A percentile compares a stretch with the other conserved stretches of the same genome.
phyloP scores from a whole-genome alignment of 1,284 basidiomycete genomes.

The Fomitopsis pinicola region DNA sequence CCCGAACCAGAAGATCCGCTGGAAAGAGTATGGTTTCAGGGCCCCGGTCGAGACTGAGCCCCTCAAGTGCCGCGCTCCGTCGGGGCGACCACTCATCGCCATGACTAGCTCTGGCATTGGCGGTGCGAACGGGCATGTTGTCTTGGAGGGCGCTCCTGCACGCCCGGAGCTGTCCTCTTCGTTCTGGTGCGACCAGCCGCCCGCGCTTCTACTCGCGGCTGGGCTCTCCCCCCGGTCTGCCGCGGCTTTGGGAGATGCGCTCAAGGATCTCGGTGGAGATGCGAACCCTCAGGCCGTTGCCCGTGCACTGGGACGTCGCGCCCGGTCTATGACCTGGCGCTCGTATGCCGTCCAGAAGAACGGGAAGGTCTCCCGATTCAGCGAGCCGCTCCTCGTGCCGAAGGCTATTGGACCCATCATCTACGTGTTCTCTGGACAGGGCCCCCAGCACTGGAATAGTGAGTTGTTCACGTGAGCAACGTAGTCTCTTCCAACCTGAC shows the following conservation, averaged over 20 bases:
- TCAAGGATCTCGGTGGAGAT: slow-evolving; percentile 26
- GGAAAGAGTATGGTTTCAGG: slow-evolving; percentile 29
- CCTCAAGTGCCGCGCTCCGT: slow-evolving; percentile 31
- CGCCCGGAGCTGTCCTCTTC: not conserved
- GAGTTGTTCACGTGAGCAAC: not conserved
- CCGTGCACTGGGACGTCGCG: slow-evolving; percentile 18
- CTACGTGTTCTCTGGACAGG: slow-evolving; percentile 16
- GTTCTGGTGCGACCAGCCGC: slow-evolving; percentile 6
- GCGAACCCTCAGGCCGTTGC: slow-evolving; percentile 6
- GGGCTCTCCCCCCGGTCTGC: slow-evolving; percentile 31
- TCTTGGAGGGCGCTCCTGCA: slow-evolving; percentile 32
- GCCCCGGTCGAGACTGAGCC: slow-evolving; percentile 19
- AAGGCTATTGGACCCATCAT: slow-evolving; percentile 27
- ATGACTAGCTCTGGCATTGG: slow-evolving; percentile 42
- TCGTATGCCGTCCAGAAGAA: slow-evolving; percentile 16
- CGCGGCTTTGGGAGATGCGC: slow-evolving; percentile 9
- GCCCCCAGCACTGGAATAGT: slow-evolving; percentile 10
- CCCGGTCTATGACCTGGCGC: slow-evolving; percentile 33
- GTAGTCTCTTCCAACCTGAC: not conserved
- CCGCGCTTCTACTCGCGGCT: slow-evolving; percentile 29
- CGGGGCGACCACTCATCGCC: slow-evolving; percentile 26
- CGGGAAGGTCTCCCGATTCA: slow-evolving; percentile 12
- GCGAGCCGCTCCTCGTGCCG: slow-evolving; percentile 24
- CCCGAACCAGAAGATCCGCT: slow-evolving; percentile 36
- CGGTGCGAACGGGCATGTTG: slow-evolving; percentile 37